Conservation (phyloP, 352 stramenopile species). For the Halophytophthora batemanensis region DNA sequence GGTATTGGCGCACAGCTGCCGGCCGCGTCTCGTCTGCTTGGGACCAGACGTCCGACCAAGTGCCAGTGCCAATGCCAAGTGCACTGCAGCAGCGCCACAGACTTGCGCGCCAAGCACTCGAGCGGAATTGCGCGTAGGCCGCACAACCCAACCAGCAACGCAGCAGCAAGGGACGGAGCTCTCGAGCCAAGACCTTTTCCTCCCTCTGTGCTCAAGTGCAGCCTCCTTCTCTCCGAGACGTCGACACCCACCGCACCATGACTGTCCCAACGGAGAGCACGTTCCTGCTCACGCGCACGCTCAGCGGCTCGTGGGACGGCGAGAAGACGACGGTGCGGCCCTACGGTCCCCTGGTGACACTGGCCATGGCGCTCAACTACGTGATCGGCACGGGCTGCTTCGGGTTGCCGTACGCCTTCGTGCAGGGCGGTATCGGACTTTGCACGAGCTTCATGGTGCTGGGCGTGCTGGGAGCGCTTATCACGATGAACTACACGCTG, state of each 20-base stretch:
- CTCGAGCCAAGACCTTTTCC: constrained; percentile 9
- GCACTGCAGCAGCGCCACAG: no score
- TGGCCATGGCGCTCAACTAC: constrained; percentile 86
- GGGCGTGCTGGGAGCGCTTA: constrained; percentile 54
- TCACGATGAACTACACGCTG: constrained; percentile 89
- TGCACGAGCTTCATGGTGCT: constrained; percentile 56
- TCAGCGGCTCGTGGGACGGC: constrained; percentile 28
- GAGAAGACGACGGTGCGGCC: constrained; percentile 55
- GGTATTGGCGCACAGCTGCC: no score
- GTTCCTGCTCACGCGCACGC: constrained; percentile 23
- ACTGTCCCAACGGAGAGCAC: constrained; percentile 14
- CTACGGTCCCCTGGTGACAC: constrained; percentile 61
- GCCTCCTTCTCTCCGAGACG: not conserved
- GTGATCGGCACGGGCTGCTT: constrained; percentile 87
- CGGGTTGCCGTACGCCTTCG: constrained; percentile 78
- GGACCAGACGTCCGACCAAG: no score
- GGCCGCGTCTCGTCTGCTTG: no score
- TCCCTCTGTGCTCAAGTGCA: not conserved
- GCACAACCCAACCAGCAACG: no score
- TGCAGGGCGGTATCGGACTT: constrained; percentile 63
- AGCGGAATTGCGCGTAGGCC: no score
- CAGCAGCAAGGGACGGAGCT: constrained; percentile 3
- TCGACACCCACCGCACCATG: constrained; percentile 7
- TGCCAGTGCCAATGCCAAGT: no score
- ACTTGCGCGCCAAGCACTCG: no score